A percentile compares a stretch with the other conserved stretches of the same genome.
Conservation (phyloP, 805 yeast species). For the Candida hungchunana region DNA sequence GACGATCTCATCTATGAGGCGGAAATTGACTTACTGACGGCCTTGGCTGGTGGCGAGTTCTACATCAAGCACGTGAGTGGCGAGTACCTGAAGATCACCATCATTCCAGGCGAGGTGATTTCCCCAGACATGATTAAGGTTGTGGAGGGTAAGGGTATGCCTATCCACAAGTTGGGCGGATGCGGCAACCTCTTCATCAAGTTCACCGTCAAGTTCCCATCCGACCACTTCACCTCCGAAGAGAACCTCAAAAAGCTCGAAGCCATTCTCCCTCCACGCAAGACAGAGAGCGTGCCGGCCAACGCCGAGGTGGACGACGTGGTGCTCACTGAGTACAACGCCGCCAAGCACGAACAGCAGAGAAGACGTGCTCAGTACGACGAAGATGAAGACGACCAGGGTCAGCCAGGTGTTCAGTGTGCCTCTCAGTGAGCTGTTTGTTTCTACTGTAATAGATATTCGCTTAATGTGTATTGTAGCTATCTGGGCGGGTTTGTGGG, state of each 20-base stretch:
- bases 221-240: slow-evolving; percentile 64
- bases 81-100: slow-evolving; percentile 77
- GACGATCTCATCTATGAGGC: slow-evolving; percentile 82
- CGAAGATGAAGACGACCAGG: slow-evolving; percentile 57
- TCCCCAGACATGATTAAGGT: slow-evolving; percentile 80
- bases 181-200: slow-evolving; percentile 82
- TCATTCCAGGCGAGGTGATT: slow-evolving; percentile 90
- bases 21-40: slow-evolving; percentile 87
- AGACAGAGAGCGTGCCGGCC: slow-evolving; percentile 48
- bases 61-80: slow-evolving; percentile 88
- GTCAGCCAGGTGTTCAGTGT: slow-evolving; percentile 81
- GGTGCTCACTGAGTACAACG: slow-evolving; percentile 63
- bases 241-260: slow-evolving; percentile 72
- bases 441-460: too few relatives aligned
- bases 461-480: too few relatives aligned
- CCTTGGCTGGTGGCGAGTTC: slow-evolving; percentile 93
- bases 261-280: slow-evolving; percentile 74
- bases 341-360: slow-evolving; percentile 48
- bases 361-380: slow-evolving; percentile 37
- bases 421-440: slow-evolving; percentile 69
- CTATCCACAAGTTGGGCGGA: slow-evolving; percentile 83
- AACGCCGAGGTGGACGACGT: slow-evolving; percentile 80
- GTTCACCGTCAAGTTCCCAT: slow-evolving; percentile 89
- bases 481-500: slow-evolving; percentile 27
- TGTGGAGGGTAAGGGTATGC: slow-evolving; percentile 96